Percentiles rank a stretch among this genome's conserved stretches.
phyloP scores from a whole-genome alignment of 1,284 basidiomycete species.

The Cutaneotrichosporon cavernicola region DNA sequence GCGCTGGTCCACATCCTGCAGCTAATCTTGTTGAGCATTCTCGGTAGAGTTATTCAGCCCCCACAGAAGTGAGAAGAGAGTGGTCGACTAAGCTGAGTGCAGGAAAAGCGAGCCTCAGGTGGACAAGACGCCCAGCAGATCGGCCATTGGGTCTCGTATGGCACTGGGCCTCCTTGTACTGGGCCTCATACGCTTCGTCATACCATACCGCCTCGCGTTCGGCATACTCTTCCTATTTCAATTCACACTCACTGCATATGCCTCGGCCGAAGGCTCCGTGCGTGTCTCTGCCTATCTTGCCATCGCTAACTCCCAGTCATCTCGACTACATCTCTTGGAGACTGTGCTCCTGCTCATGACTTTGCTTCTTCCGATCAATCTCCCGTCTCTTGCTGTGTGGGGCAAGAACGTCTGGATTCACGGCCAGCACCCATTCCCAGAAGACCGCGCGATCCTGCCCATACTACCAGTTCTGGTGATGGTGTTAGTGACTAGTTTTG shows the following conservation, averaged over 20 bases:
- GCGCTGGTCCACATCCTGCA: not conserved
- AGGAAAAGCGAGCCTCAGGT: not conserved
- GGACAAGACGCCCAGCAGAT: not conserved
- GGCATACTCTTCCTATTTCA: slow-evolving; percentile 77
- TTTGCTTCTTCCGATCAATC: slow-evolving; percentile 75
- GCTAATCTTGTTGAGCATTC: not conserved
- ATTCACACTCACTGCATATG: slow-evolving; percentile 42
- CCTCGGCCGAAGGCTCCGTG: not conserved
- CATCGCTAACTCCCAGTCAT: slow-evolving; percentile 1
- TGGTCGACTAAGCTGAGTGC: not conserved
- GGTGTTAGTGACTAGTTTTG: slow-evolving; percentile 57
- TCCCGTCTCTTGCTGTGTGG: slow-evolving; percentile 84
- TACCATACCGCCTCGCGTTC: slow-evolving; percentile 89
- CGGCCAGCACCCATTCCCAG: slow-evolving; percentile 27
- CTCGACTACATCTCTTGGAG: slow-evolving; percentile 51
- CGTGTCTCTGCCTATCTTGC: not conserved
- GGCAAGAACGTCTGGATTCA: slow-evolving; percentile 63
- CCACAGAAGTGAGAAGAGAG: not conserved
- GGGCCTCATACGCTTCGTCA: slow-evolving; percentile 23
- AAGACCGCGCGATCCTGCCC: slow-evolving; percentile 31
- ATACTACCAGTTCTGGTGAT: slow-evolving; percentile 26
- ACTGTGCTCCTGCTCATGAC: slow-evolving; percentile 62
- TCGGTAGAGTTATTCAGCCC: not conserved
- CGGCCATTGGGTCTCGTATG: not conserved
- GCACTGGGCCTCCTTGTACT: not conserved